Percentiles rank a stretch among this genome's conserved stretches.
phyloP scores from a whole-genome alignment of 257 asterid genomes.

The Solanum paucissectum region DNA sequence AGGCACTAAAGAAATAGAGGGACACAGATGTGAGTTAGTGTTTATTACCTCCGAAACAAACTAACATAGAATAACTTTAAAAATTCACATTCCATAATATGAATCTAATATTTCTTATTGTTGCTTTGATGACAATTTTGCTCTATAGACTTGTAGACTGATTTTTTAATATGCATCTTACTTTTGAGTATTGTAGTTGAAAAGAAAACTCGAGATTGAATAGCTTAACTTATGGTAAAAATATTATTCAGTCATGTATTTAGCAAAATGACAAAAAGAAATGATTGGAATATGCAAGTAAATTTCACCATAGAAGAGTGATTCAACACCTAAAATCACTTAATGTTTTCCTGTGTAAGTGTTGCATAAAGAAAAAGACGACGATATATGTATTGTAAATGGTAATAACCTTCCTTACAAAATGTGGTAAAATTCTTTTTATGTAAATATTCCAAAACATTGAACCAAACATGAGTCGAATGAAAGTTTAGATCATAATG shows the following conservation, averaged over 20 bases:
- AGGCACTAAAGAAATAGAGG: not conserved
- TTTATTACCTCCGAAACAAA: not conserved
- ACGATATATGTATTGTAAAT: not conserved
- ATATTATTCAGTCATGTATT: not conserved
- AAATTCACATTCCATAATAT: not conserved
- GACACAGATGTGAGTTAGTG: not conserved
- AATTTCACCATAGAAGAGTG: not conserved
- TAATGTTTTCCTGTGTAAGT: not conserved
- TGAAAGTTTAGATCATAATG: not conserved
- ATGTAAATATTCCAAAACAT: not conserved
- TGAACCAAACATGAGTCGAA: not conserved
- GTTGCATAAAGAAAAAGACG: not conserved
- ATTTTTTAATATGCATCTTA: not conserved
- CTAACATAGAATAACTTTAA: not conserved
- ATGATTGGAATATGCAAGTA: not conserved
- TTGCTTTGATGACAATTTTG: not conserved
- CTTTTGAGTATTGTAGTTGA: not conserved
- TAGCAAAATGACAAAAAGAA: not conserved
- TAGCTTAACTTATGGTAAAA: not conserved
- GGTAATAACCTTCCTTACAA: not conserved
- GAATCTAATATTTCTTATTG: not conserved
- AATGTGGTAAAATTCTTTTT: not conserved
- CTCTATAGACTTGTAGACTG: not conserved
- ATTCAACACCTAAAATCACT: not conserved
- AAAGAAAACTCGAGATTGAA: not conserved